Base-by-base conservation (phyloP, 2,329 filamentous ascomycete species). In the Venturia nashicola region DNA sequence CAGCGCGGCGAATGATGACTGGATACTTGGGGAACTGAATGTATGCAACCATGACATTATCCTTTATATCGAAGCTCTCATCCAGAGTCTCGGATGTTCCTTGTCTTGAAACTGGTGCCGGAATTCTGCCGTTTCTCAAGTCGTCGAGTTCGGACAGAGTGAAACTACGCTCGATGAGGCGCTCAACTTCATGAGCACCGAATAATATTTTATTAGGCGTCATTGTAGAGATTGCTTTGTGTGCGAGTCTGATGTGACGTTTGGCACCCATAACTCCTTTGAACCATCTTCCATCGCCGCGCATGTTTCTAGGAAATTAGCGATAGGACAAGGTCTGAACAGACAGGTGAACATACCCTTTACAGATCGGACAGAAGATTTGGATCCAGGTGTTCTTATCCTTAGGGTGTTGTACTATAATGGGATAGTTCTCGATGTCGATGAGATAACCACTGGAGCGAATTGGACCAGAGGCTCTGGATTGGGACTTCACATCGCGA, bases 361-460 rank as follows among this genome's bases (percentile, higher is more conserved):
- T 57, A 16, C 51, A 57, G 4, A 57, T 57, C 36, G 51, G 51
- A 12, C 51, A 57, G 14, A 34, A 57, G 5, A 57, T 20, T 20
- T 57, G 51, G 51, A 57, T 57, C 51, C 51, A 57, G 32, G 18
- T 57, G 14, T 57, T 57, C 16, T 57, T 57, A 11, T 57, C 51
- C 51, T 57, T 57, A 36, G 51, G 51, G 51, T 57, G 51, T 27
- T 34, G 51, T 16, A 57, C 51, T 36, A 57, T 34, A 16, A 57
- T 57, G 36, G 51, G 51, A 57, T 57, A 57, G 32, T 27, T 12
- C 14, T 57, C 32, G 51, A 57, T 36, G 16, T 57, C 8, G 51
- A 57, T n/a, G 14, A 14, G 14, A 7, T n/a, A 20, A n/a, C 51
- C 32, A 18, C 18, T 16, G 14, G 32, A 20, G 18, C 5, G 6